Conservation (phyloP, 2,329 filamentous ascomycete genomes). For the Camptophora hylomeconis region DNA sequence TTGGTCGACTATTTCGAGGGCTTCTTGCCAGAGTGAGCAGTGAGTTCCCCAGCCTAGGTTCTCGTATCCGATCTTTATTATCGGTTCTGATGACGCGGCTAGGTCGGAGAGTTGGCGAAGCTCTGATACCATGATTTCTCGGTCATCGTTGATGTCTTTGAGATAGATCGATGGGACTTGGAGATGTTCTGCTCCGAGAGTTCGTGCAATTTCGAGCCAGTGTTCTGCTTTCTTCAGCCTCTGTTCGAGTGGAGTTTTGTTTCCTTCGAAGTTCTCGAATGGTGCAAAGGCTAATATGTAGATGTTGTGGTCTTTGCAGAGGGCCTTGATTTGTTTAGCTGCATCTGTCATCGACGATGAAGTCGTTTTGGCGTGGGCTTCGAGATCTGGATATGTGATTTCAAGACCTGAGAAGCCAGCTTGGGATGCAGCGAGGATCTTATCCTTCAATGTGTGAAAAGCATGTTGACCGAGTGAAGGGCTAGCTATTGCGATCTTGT, state of each 20-base stretch:
- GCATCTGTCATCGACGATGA: slow-evolving; percentile 41
- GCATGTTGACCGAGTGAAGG: slow-evolving; percentile 65
- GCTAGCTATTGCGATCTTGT: slow-evolving; percentile 29
- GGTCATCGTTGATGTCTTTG: slow-evolving; percentile 17
- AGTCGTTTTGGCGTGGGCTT: slow-evolving; percentile 40
- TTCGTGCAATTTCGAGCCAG: slow-evolving; percentile 20
- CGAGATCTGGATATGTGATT: slow-evolving; percentile 63
- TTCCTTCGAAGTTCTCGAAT: slow-evolving; percentile 27
- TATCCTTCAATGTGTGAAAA: slow-evolving; percentile 48
- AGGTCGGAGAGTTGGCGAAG: slow-evolving; percentile 22
- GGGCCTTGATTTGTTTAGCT: slow-evolving; percentile 40
- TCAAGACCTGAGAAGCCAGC: slow-evolving; percentile 59
- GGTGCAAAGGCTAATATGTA: slow-evolving; percentile 23
- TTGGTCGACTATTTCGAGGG: slow-evolving; percentile 17
- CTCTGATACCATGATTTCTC: slow-evolving; percentile 19
- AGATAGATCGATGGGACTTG: slow-evolving; percentile 23
- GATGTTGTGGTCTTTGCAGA: slow-evolving; percentile 27
- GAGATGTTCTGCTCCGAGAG: slow-evolving; percentile 19
- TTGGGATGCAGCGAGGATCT: slow-evolving; percentile 53
- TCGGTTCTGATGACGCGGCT: slow-evolving; percentile 1
- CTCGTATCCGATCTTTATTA: slow-evolving; percentile 22
- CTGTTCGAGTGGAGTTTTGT: slow-evolving; percentile 16
- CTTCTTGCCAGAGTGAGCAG: slow-evolving; percentile 23
- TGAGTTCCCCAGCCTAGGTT: slow-evolving; percentile 22
- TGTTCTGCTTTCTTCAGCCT: slow-evolving; percentile 19